phyloP scores from a whole-genome alignment of 495 filamentous ascomycete species.

The Neurospora sp. region DNA sequence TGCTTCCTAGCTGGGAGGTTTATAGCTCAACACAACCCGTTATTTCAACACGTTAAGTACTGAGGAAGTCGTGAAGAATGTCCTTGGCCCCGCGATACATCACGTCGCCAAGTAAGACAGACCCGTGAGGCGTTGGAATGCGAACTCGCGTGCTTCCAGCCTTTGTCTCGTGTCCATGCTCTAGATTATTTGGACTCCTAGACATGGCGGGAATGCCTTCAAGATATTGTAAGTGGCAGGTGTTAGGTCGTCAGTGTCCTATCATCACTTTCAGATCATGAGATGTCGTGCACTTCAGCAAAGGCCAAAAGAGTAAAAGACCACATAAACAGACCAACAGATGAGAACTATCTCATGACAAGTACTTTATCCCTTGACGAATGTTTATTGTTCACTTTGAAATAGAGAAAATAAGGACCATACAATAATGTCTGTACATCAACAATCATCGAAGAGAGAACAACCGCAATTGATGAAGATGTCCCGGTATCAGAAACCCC shows the following conservation, averaged over 20 bases:
- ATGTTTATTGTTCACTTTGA: background rate
- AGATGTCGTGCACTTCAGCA: background rate
- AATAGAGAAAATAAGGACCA: background rate
- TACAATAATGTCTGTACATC: background rate
- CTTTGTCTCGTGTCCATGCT: background rate
- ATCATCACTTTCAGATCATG: background rate
- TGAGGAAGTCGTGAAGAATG: background rate
- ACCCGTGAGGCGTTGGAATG: background rate
- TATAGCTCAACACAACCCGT: background rate
- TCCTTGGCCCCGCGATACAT: background rate
- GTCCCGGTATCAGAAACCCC: background rate
- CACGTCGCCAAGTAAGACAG: background rate
- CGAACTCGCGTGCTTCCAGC: background rate
- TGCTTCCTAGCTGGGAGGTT: background rate
- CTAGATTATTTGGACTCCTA: background rate
- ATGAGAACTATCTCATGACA: too few relatives aligned
- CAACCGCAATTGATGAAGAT: background rate
- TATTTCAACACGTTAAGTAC: background rate
- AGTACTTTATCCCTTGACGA: background rate
- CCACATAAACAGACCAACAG: too few relatives aligned
- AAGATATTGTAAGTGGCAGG: background rate
- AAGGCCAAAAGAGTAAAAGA: too few relatives aligned
- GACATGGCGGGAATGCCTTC: background rate
- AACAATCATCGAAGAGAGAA: background rate
- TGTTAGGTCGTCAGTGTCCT: background rate